Conservation (phyloP, 2,329 filamentous ascomycete genomes). For the Sporothrix luriei region DNA sequence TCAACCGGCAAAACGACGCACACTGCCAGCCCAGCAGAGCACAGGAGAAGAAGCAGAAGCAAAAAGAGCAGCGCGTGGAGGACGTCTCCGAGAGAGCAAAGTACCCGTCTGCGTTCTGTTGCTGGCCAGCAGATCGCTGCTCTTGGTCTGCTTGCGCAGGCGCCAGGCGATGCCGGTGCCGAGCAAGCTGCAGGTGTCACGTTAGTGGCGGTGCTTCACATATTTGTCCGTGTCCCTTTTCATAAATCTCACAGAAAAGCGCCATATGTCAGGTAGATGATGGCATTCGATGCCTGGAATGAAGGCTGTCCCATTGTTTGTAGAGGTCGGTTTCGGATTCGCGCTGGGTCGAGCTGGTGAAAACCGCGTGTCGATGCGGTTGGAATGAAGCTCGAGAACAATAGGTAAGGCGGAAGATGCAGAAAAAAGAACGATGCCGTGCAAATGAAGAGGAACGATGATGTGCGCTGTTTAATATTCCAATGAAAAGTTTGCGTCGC, state of each 20-base stretch:
- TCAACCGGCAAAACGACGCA: not conserved
- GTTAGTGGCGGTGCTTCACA: slow-evolving; percentile 20
- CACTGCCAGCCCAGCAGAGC: not conserved
- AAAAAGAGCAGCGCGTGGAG: slow-evolving; percentile 13
- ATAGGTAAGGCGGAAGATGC: not conserved
- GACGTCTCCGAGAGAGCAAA: slow-evolving; percentile 13
- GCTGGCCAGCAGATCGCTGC: slow-evolving; percentile 71
- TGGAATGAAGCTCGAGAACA: not conserved
- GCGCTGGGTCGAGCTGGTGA: slow-evolving; percentile 3
- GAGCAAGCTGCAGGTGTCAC: slow-evolving; percentile 54
- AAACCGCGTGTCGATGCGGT: not conserved
- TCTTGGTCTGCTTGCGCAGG: slow-evolving; percentile 64
- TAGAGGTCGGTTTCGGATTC: slow-evolving; percentile 10
- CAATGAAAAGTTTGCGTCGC: slow-evolving; percentile 16
- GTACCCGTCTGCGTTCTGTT: slow-evolving; percentile 82
- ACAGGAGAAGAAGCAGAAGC: slow-evolving; percentile 15
- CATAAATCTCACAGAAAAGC: slow-evolving; percentile 65
- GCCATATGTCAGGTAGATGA: slow-evolving; percentile 79
- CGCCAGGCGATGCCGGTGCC: slow-evolving; percentile 63
- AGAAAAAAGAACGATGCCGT: not conserved
- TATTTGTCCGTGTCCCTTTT: not conserved
- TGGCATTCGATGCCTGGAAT: slow-evolving; percentile 74
- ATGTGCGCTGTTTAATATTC: slow-evolving; percentile 17
- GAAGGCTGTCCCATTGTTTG: slow-evolving; percentile 75
- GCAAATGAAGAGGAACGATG: slow-evolving; percentile 1